A percentile compares a stretch with the other conserved stretches of the same genome.
These are phyloP conservation scores for Tuber magnatum DNA, from an alignment of 495 filamentous ascomycete genomes.

Conservation along the genomic window DNA sequence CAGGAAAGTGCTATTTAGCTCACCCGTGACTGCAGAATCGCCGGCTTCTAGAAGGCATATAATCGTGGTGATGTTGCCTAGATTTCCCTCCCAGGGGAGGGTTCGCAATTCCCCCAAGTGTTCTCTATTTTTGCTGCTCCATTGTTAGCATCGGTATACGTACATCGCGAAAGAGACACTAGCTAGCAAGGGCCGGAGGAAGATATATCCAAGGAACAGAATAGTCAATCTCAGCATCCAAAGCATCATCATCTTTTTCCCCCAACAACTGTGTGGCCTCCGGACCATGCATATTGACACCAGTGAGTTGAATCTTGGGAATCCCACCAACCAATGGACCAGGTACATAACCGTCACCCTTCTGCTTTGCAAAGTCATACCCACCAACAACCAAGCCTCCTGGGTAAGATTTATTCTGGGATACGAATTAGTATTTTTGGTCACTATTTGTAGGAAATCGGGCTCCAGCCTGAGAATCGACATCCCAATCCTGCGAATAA, in stretches of 20 bases:
- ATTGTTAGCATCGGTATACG: too few relatives aligned
- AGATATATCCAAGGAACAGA: slow-evolving; percentile 17
- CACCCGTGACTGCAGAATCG: background rate
- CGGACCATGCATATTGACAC: slow-evolving; percentile 12
- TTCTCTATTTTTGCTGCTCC: slow-evolving; percentile 4
- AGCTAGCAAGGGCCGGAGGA: slow-evolving; percentile 2
- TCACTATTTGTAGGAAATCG: background rate
- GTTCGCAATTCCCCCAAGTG: background rate
- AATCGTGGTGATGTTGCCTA: slow-evolving; percentile 13
- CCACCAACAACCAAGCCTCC: slow-evolving; percentile 20
- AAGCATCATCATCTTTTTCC: background rate
- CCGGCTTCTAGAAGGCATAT: background rate
- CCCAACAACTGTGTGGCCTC: background rate
- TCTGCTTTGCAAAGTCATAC: slow-evolving; percentile 15
- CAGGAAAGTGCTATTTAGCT: slow-evolving; percentile 18
- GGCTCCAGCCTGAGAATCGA: slow-evolving; percentile 15
- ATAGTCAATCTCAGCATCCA: slow-evolving; percentile 21
- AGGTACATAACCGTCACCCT: slow-evolving; percentile 14
- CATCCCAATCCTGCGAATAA: slow-evolving; percentile 16
- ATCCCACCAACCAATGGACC: slow-evolving; percentile 16
- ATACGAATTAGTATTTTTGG: background rate
- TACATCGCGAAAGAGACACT: too few relatives aligned
- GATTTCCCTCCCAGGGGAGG: background rate
- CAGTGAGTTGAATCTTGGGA: slow-evolving; percentile 12
- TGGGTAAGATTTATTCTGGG: slow-evolving; percentile 16